Evolutionary conservation across 2,329 filamentous ascomycete genomes (phyloP).

Genomic region (Cylindrodendrum hubeiense): DNA sequence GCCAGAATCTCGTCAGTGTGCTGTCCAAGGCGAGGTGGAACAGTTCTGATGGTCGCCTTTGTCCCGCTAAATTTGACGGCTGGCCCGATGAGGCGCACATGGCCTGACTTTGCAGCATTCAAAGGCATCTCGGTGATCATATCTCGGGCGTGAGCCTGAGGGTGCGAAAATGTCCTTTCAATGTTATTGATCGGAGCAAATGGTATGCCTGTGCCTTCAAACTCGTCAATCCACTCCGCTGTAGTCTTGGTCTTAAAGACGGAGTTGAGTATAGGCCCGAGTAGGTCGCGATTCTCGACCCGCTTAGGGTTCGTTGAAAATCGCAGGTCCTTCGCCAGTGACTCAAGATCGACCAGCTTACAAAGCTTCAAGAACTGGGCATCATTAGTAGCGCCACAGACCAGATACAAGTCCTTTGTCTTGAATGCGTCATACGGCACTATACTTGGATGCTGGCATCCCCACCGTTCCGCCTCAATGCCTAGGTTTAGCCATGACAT

Average conservation of each 20-base stretch:
- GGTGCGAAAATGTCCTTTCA: conserved; percentile 57
- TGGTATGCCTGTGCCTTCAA: conserved; percentile 58
- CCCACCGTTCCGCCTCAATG: conserved; percentile 56
- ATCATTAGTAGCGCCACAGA: conserved; percentile 51
- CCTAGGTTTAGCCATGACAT: conserved; percentile 53
- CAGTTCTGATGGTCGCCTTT: conserved; percentile 2
- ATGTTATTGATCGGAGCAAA: conserved; percentile 61
- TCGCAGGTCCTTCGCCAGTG: conserved; percentile 41
- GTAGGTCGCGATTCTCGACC: conserved; percentile 51
- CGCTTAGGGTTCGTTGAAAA: conserved; percentile 49
- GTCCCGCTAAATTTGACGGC: conserved; percentile 34
- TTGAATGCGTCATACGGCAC: conserved; percentile 60
- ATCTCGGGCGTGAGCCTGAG: conserved; percentile 54
- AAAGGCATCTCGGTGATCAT: conserved; percentile 47
- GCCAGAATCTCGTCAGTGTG: conserved; percentile 31
- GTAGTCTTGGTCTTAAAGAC: conserved; percentile 52
- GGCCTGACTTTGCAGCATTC: conserved; percentile 21
- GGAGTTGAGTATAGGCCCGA: conserved; percentile 51
- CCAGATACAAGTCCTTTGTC: conserved; percentile 49
- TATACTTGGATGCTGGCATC: conserved; percentile 60
- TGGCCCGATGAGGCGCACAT: conserved; percentile 29
- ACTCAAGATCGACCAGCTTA: conserved; percentile 37
- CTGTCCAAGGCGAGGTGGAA: conserved; percentile 28
- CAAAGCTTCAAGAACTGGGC: conserved; percentile 50
- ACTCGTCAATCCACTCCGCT: conserved; percentile 53